phyloP scores from a whole-genome alignment of 1,284 basidiomycete genomes.

The Cryptococcus depauperatus region DNA sequence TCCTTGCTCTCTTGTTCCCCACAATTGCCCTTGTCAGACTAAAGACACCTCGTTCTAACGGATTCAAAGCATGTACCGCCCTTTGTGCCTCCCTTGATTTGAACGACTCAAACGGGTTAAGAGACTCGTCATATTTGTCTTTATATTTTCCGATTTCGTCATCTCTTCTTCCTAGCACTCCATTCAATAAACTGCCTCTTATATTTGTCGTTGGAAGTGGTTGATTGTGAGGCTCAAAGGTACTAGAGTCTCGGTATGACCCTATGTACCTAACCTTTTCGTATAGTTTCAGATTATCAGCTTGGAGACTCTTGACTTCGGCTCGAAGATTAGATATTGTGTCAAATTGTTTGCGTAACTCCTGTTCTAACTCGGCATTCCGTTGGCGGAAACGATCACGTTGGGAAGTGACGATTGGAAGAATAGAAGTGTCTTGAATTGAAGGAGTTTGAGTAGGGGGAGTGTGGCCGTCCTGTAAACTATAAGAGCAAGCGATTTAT shows the following conservation, averaged over 20 bases:
- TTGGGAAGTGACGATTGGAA: slow-evolving; percentile 94
- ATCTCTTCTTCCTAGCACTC: slow-evolving; percentile 39
- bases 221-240: background rate
- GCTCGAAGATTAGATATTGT: slow-evolving; percentile 79
- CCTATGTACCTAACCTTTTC: slow-evolving; percentile 97
- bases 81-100: slow-evolving; percentile 85
- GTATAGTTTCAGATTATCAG: slow-evolving; percentile 88
- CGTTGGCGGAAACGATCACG: slow-evolving; percentile 89
- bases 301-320: slow-evolving; percentile 80
- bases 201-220: background rate
- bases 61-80: slow-evolving; percentile 84
- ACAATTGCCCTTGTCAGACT: slow-evolving; percentile 76
- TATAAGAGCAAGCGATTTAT: background rate
- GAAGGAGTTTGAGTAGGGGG: slow-evolving; percentile 18
- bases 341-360: slow-evolving; percentile 87
- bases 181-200: slow-evolving; percentile 27
- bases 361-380: slow-evolving; percentile 95
- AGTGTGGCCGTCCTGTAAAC: slow-evolving; percentile 26
- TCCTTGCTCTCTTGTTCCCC: slow-evolving; percentile 71
- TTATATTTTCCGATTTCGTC: slow-evolving; percentile 84
- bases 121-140: slow-evolving; percentile 83
- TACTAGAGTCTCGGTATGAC: slow-evolving; percentile 56
- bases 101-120: slow-evolving; percentile 98
- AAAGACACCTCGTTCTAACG: slow-evolving; percentile 80
- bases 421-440: slow-evolving; percentile 76